A percentile compares a stretch with the other conserved stretches of the same genome.
Evolutionary conservation across 2,329 filamentous ascomycete species (phyloP).

Genomic region (Cytospora leucostoma): DNA sequence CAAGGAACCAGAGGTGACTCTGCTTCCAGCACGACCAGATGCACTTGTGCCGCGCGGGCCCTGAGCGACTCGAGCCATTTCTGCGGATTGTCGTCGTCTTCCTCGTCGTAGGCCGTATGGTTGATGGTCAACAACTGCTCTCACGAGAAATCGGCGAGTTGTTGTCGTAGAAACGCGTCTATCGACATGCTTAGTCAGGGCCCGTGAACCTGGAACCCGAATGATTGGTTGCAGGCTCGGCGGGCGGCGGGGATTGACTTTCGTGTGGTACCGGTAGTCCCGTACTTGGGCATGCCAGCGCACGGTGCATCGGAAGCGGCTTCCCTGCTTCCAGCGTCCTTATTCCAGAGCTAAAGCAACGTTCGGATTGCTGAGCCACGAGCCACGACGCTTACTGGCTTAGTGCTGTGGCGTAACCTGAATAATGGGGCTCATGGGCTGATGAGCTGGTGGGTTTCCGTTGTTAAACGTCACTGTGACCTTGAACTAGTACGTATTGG

Average conservation of each 20-base stretch:
- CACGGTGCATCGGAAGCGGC: conserved; percentile 1
- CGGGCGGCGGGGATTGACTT: neutral
- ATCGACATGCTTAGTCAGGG: conserved; percentile 15
- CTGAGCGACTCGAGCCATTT: conserved; percentile 62
- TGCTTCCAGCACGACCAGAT: conserved; percentile 37
- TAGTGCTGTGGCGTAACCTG: neutral
- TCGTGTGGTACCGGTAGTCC: conserved; percentile 1
- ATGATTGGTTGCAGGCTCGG: conserved; percentile 8
- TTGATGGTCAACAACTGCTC: conserved; percentile 20
- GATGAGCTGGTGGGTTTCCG: neutral
- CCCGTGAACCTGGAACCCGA: neutral
- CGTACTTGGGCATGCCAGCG: neutral
- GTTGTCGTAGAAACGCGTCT: conserved; percentile 29
- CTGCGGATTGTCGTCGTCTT: conserved; percentile 30
- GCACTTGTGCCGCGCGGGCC: conserved; percentile 50
- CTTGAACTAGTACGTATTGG: neutral
- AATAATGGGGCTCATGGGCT: neutral
- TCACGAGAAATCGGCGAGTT: conserved; percentile 10
- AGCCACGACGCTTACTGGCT: neutral
- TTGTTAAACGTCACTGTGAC: neutral
- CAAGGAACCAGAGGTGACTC: conserved; percentile 49
- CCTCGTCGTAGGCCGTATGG: conserved; percentile 26
- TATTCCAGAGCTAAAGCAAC: too few relatives aligned
- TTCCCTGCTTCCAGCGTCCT: neutral
- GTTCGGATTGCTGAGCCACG: neutral